Evolutionary conservation across 345 rosid species (phyloP), one percentile per base, ranked within the genome.

Genomic region (Pseudoturritis turrita): DNA sequence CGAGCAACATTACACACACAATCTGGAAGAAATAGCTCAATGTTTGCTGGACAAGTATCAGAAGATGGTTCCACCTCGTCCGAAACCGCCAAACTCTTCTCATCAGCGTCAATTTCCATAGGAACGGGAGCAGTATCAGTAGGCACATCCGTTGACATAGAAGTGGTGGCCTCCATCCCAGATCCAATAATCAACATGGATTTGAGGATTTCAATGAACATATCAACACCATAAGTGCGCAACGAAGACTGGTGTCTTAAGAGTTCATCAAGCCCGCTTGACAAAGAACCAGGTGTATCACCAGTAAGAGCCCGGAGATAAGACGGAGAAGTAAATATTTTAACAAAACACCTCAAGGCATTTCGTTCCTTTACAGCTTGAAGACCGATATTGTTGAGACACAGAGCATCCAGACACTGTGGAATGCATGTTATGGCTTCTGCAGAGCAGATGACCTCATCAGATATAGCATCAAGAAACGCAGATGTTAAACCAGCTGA

Each of bases 351-450:
- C 76, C 88, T 85, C 85, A 94, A 79, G 39, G 98, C 89, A 79
- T 85, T 89, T 35, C 85, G 81, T 76, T 94, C 97, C 82, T 80
- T 86, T 62, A 94, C 96, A 41, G 95, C 92, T 81, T 84, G 91
- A 78, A 91, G 97, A 43, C 97, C 98, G 60, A 81, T 89, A 71
- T 79, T 81, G 78, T 91, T 94, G 58, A 91, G 86, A 79, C 98
- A 94, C 73, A 94, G 83, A 22, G 98, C 97, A 85, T 91, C 98
- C 86, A 94, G 80, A 77, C 95, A 94, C 73, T 91, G 98, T 53
- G 98, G 98, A 82, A 91, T 89, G 85, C 98, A 91, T 72, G 88
- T 83, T 74, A 94, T 83, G 73, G 96, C 98, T 72, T 94, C 95
- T 17, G 92, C 81, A 70, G 98, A 94, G 79, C 90, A 94, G 15